Evolutionary conservation across 2,329 filamentous ascomycete species (phyloP).

Genomic region (Acephala macrosclerotiorum): DNA sequence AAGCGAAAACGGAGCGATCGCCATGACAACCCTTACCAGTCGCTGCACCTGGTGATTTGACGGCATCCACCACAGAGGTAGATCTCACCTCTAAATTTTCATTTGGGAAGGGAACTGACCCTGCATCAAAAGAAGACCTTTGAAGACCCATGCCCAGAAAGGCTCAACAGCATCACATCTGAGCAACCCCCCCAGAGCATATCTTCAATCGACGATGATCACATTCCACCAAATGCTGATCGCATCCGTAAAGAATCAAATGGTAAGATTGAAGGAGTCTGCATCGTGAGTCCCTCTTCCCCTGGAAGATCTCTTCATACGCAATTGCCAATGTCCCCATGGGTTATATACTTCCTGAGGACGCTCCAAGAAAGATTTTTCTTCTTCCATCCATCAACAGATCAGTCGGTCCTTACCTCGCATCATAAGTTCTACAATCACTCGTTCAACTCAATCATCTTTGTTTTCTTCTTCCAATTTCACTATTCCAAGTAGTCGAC

Average conservation of each 20-base stretch:
- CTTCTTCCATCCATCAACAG: background rate
- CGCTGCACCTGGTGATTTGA: conserved; percentile 3
- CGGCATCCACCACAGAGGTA: background rate
- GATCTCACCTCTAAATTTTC: background rate
- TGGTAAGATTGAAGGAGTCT: background rate
- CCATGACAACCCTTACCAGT: background rate
- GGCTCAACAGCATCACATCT: background rate
- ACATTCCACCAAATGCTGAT: background rate
- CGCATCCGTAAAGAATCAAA: background rate
- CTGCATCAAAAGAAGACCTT: background rate
- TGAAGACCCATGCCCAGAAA: background rate
- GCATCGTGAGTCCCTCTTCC: background rate
- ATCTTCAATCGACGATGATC: background rate
- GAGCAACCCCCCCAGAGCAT: background rate
- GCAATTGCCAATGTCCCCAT: background rate
- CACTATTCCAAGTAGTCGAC: background rate
- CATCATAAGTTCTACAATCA: background rate
- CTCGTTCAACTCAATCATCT: background rate
- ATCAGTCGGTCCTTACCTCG: background rate
- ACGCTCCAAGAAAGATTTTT: background rate
- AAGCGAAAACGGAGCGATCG: background rate
- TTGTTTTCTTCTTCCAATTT: background rate
- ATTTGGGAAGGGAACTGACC: background rate
- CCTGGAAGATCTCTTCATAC: too few relatives aligned
- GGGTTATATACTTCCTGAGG: background rate